Conservation (phyloP, 305 asterid genomes). For the Fraxinus sp. region DNA sequence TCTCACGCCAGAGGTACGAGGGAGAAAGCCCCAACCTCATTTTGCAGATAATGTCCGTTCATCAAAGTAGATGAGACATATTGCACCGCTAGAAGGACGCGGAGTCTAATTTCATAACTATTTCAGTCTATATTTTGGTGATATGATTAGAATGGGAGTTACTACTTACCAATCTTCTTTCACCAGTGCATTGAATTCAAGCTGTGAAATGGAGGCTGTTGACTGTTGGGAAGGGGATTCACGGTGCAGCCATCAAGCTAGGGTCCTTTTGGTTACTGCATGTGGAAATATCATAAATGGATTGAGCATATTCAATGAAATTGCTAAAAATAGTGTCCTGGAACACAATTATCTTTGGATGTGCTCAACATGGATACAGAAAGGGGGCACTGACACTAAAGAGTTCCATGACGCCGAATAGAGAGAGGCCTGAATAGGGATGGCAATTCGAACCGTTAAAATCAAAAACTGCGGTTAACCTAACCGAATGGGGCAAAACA, state of each 20-base stretch:
- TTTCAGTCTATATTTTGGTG: neutral
- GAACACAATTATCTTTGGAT: constrained; percentile 79
- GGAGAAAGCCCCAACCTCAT: too few relatives aligned
- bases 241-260: constrained; percentile 56
- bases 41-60: too few relatives aligned
- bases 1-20: too few relatives aligned
- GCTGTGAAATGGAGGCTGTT: constrained; percentile 53
- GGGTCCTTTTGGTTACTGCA: constrained; percentile 48
- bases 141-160: constrained; percentile 58
- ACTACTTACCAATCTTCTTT: constrained; percentile 80
- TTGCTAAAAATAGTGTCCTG: constrained; percentile 69
- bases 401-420: neutral
- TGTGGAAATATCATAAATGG: constrained; percentile 66
- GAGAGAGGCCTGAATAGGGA: too few relatives aligned
- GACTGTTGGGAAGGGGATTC: constrained; percentile 56
- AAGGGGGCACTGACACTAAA: neutral
- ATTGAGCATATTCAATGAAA: constrained; percentile 44
- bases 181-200: constrained; percentile 75
- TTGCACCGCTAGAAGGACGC: too few relatives aligned
- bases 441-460: too few relatives aligned
- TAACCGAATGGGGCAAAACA: too few relatives aligned
- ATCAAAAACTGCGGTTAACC: too few relatives aligned
- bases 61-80: too few relatives aligned
- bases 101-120: too few relatives aligned
- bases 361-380: constrained; percentile 75